Conservation (phyloP, 1,284 basidiomycete species). For the Anthracocystis panici-leucophaei region DNA sequence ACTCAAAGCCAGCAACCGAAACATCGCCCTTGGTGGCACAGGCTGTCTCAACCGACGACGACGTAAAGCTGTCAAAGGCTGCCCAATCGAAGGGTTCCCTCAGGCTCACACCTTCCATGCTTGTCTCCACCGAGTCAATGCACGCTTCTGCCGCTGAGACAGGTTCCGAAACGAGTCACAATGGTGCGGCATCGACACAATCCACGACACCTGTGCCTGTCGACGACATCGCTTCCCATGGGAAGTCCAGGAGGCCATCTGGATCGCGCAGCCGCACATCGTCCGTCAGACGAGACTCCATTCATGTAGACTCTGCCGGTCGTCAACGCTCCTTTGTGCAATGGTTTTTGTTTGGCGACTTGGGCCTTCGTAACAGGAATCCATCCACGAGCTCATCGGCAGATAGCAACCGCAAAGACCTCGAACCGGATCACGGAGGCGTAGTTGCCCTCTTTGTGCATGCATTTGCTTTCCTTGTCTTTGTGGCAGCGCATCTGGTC, state of each 20-base stretch:
- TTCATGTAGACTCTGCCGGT: slow-evolving; percentile 39
- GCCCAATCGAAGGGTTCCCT: slow-evolving; percentile 9
- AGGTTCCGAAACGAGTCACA: not conserved
- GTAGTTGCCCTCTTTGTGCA: slow-evolving; percentile 30
- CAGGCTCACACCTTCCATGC: slow-evolving; percentile 35
- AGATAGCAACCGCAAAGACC: not conserved
- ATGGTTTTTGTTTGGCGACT: slow-evolving; percentile 61
- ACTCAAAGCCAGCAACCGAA: not conserved
- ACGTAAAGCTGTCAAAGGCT: not conserved
- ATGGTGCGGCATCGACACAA: not conserved
- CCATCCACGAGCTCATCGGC: not conserved
- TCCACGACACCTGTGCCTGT: not conserved
- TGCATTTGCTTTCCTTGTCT: slow-evolving; percentile 57
- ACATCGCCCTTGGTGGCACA: not conserved
- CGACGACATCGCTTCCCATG: not conserved
- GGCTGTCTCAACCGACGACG: not conserved
- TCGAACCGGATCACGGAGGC: slow-evolving; percentile 33
- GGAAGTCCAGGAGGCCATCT: not conserved
- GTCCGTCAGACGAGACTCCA: slow-evolving; percentile 3
- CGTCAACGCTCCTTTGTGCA: slow-evolving; percentile 51
- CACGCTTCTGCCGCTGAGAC: not conserved
- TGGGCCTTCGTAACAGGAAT: slow-evolving; percentile 40
- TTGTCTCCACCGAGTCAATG: slow-evolving; percentile 14
- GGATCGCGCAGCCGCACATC: slow-evolving; percentile 5
- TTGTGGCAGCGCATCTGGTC: slow-evolving; percentile 61